Evolutionary conservation across 805 yeast genomes (phyloP).

Genomic region (Metschnikowia amazonensis): DNA sequence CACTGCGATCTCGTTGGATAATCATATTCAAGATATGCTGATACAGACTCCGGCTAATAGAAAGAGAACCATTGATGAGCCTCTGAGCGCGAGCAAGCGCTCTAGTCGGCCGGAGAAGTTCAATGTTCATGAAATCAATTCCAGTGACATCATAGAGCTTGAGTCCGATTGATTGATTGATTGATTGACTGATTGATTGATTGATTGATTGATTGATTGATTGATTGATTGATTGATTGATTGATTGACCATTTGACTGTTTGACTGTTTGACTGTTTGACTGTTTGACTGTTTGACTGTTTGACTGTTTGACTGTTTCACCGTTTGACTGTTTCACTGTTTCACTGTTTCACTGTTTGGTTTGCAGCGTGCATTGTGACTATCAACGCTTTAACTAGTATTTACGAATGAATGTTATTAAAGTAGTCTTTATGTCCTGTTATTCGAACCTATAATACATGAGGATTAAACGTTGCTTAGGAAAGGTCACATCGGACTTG

Average conservation of each 20-base stretch:
- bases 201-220: neutral
- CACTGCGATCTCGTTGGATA: constrained; percentile 4
- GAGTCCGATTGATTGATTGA: constrained; percentile 9
- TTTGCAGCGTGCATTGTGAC: no score
- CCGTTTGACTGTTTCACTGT: no score
- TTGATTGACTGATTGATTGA: no score
- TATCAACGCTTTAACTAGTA: neutral
- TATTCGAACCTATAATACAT: constrained; percentile 13
- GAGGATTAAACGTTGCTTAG: constrained; percentile 3
- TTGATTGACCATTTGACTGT: no score
- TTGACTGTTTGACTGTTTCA: no score
- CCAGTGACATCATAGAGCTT: constrained; percentile 16
- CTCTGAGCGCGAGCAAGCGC: constrained; percentile 8
- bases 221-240: no score
- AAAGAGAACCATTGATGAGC: constrained; percentile 13
- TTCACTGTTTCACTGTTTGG: no score
- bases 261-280: no score
- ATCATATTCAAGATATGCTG: constrained; percentile 11
- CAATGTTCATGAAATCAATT: constrained; percentile 11
- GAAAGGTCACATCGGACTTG: constrained; percentile 42
- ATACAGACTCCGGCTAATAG: constrained; percentile 11
- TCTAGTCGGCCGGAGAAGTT: constrained; percentile 9
- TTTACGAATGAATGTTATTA: neutral
- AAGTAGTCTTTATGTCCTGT: neutral
- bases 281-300: no score